Evolutionary conservation across 2,329 filamentous ascomycete genomes (phyloP), one percentile per base, ranked within the genome.

Genomic region (Neodidymelliopsis sp.): DNA sequence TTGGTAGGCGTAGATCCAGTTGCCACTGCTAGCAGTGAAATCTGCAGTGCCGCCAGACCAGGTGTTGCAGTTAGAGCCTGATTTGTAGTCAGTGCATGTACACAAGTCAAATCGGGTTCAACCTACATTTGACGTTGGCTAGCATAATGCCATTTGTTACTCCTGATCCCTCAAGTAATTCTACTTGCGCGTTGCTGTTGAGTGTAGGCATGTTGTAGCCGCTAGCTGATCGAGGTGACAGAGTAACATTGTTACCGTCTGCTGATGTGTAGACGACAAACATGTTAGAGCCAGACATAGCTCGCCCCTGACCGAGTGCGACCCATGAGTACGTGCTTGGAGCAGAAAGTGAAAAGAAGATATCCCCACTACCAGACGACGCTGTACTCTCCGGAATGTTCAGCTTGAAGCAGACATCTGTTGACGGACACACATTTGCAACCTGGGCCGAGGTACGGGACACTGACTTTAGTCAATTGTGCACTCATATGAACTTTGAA

Each of bases 221-320:
- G 10, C 59, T 71, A 7, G 76, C 77, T 6, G 73, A 57, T 29
- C 83, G 72, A 8, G 82, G 79, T 3, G 82, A 84, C 7, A 86
- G 56, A 0, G 83, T 86, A 11, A 85, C 79, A 54, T 84, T 84
- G 31, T 69, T 75, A 19, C 80, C 78, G 27, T 69, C 69, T 28
- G 76, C 70, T 19, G 77, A 75, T n/a, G 79, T 76, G 58, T 85
- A 85, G 5, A 84, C 73, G 31, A 85, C 70, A 61, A 85, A 84
- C 35, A 86, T 84, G 63, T 84, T 83, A 5, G 83, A 67, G 16
- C 77, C 78, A 12, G 66, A 56, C 83, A 85, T 86, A 15, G 65
- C 55, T 2, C 57, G 71, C 19, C 83, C 83, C 62, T 84, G 81
- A 6, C 82, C 83, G 3, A 85, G 65, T 3, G 75, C 79, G 24